Base-by-base conservation (phyloP, 2,329 filamentous ascomycete genomes). In the Diplodia corticola region DNA sequence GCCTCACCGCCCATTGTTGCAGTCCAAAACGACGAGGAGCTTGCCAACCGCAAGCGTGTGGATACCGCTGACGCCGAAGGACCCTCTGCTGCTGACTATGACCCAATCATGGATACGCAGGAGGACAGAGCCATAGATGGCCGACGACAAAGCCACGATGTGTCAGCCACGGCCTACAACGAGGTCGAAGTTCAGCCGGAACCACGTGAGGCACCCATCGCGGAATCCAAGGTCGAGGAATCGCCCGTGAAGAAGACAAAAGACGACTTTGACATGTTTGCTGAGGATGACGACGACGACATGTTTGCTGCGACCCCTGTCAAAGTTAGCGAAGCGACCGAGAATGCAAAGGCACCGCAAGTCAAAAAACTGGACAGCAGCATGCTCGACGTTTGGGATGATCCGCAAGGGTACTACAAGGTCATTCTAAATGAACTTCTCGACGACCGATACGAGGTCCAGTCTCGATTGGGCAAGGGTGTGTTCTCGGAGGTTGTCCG, bases 401-500 rank as follows among this genome's bases (percentile, higher is more conserved):
- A 98, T 75, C 88, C 90, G 63, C 93, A 99, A 74, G 95, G 94
- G 5, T 98, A 98, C 77, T 99, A 98, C 83, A 96, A 95, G 78
- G 89, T 97, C 67, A 92, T 96, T 66, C 88, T 93, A 48, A 93
- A 94, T 73, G 95, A 99, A 81, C 82, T 98, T 61, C 84, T 99
- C 69, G 91, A 96, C 71, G 88, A 89, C 33, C 90, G 93, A 37
- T 98, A 98, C 77, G 91, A 95, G 75, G 88, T 99, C 35, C 90
- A 94, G 76, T 88, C 93, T 67, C 89, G 89, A 63, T 84, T 99
- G 24, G 95, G 95, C 69, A 93, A 92, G 78, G 95, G 95, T 72
- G 97, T 97, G 85, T 99, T 97, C 77, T 96, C 95, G 0, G 93
- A 92, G 9, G 95, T 99, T n/a, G 92, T 95, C 63, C 89, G 92